These are phyloP conservation scores for Biscogniauxia sp. DNA, from an alignment of 2,329 filamentous ascomycete genomes.

Conservation along the genomic window DNA sequence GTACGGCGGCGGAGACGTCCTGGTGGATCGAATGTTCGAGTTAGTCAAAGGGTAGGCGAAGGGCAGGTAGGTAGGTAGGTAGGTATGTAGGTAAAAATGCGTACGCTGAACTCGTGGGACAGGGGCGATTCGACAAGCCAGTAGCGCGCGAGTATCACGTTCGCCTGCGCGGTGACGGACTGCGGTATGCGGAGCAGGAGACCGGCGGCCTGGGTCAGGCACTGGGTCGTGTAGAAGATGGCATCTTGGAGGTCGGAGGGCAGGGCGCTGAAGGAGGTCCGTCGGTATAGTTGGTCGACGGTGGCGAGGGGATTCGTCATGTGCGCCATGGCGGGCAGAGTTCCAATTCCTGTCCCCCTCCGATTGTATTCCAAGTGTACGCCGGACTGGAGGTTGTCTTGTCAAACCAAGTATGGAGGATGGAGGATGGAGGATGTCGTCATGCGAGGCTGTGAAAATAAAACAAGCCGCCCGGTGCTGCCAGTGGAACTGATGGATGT, in stretches of 20 bases:
- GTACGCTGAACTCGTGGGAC: constrained; percentile 56
- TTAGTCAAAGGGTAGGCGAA: background rate
- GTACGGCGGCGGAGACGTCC: constrained; percentile 76
- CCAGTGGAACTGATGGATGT: too few species aligned
- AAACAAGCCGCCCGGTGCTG: too few species aligned
- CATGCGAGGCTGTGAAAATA: too few species aligned
- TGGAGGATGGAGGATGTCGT: too few species aligned
- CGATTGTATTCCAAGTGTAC: too few species aligned
- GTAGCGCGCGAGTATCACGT: constrained; percentile 77
- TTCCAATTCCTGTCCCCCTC: too few species aligned
- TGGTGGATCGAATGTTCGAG: constrained; percentile 35
- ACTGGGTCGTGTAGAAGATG: constrained; percentile 68
- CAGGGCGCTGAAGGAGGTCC: constrained; percentile 54
- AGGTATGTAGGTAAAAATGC: constrained; percentile 10
- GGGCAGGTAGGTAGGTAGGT: background rate
- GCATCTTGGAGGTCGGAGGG: constrained; percentile 69
- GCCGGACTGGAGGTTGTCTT: background rate
- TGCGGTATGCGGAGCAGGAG: constrained; percentile 82
- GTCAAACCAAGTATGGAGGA: too few species aligned
- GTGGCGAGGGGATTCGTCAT: constrained; percentile 72
- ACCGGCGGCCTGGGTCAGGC: constrained; percentile 74
- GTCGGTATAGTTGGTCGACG: constrained; percentile 63
- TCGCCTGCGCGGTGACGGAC: constrained; percentile 80
- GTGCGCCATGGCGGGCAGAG: constrained; percentile 48
- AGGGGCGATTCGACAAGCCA: constrained; percentile 63